Evolutionary conservation across 1,284 basidiomycete species (phyloP).

Genomic region (Sutorius eximius): DNA sequence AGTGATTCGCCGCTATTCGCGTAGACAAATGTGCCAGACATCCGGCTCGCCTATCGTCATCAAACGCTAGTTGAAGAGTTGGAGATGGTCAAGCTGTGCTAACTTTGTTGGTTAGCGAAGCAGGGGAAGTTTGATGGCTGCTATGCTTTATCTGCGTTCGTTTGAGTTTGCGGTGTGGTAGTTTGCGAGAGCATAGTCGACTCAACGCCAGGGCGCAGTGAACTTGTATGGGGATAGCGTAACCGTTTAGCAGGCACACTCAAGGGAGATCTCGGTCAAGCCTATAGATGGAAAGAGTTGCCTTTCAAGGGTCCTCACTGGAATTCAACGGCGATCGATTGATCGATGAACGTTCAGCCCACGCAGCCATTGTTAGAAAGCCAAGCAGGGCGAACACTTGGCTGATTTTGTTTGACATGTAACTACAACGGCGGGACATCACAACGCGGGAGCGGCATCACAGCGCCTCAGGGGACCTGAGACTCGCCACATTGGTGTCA

Average conservation of each 20-base stretch:
- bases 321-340: background rate
- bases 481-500: background rate
- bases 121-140: background rate
- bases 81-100: conserved; percentile 53
- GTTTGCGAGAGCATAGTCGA: background rate
- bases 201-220: too few relatives aligned
- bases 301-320: background rate
- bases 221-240: too few relatives aligned
- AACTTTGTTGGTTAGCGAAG: conserved; percentile 11
- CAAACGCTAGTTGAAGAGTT: conserved; percentile 88
- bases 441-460: background rate
- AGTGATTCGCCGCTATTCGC: background rate
- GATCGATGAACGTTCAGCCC: background rate
- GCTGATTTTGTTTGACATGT: background rate
- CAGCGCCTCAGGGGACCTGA: too few relatives aligned
- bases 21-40: conserved; percentile 96
- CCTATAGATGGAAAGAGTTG: background rate
- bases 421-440: background rate
- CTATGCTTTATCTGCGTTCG: background rate
- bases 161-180: background rate
- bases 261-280: background rate
- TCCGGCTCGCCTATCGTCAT: conserved; percentile 85
- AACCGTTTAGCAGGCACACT: too few relatives aligned
- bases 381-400: too few relatives aligned
- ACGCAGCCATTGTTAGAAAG: too few relatives aligned